Evolutionary conservation across 176 grass and related monocot genomes (phyloP).

Genomic region (Oryza officinalis): DNA sequence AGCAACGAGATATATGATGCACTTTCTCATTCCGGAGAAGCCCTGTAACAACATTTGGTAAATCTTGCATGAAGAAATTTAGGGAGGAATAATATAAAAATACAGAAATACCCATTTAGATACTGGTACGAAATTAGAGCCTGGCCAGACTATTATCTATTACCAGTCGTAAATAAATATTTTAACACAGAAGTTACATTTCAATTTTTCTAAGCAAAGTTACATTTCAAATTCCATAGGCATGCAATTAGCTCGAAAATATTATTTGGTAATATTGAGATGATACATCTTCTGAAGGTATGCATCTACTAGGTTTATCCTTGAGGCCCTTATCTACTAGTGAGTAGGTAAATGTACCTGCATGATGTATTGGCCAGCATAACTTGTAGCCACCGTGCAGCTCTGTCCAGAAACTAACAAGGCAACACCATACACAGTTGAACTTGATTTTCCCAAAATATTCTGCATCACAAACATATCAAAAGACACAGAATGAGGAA

Average conservation of each 20-base stretch:
- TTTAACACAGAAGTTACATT: background rate
- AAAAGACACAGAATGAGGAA: background rate
- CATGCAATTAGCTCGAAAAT: too few species aligned
- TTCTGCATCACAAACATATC: conserved; percentile 43
- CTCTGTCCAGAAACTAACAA: conserved; percentile 87
- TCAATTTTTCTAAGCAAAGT: too few species aligned
- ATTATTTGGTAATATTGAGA: too few species aligned
- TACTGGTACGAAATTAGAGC: background rate
- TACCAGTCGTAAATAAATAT: background rate
- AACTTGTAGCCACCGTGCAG: conserved; percentile 61
- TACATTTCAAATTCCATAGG: too few species aligned
- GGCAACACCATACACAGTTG: conserved; percentile 64
- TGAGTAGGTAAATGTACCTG: conserved; percentile 58
- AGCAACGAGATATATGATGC: conserved; percentile 63
- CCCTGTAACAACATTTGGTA: conserved; percentile 48
- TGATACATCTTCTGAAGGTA: too few species aligned
- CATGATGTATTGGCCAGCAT: conserved; percentile 81
- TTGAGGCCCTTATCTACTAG: background rate
- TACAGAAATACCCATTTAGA: background rate
- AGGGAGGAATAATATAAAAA: background rate
- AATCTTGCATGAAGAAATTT: background rate
- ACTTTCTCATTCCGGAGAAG: conserved; percentile 80
- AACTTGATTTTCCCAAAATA: conserved; percentile 70
- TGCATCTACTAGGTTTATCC: background rate
- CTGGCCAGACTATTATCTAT: background rate